Evolutionary conservation across 345 rosid genomes (phyloP).

Genomic region (Excoecaria agallocha): DNA sequence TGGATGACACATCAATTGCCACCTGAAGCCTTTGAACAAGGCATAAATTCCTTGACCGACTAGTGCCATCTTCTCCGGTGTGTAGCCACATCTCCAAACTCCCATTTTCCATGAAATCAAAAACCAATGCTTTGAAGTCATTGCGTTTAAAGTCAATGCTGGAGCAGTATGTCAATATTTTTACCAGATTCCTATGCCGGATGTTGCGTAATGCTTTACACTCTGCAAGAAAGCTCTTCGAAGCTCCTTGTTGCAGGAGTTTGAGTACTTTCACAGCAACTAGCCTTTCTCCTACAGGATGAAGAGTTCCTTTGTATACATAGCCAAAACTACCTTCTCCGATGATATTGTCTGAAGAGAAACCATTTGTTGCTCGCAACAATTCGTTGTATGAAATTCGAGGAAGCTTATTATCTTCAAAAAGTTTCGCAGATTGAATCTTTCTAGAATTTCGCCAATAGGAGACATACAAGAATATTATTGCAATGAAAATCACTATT

Average conservation of each 20-base stretch:
- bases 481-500: too few relatives aligned
- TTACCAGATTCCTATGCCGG: neutral
- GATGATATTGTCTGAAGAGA: too few relatives aligned
- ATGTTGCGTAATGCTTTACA: neutral
- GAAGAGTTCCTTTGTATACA: neutral
- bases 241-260: neutral
- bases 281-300: neutral
- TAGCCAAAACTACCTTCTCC: too few relatives aligned
- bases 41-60: neutral
- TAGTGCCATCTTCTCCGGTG: neutral
- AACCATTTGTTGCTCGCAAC: too few relatives aligned
- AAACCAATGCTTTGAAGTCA: neutral
- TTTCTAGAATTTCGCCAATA: too few relatives aligned
- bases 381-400: too few relatives aligned
- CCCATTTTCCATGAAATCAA: too few relatives aligned
- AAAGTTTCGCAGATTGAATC: too few relatives aligned
- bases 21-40: neutral
- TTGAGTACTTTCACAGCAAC: constrained; percentile 10
- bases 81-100: neutral
- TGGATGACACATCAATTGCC: neutral
- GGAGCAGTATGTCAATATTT: neutral
- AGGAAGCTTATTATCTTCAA: too few relatives aligned
- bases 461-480: too few relatives aligned
- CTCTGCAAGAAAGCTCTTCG: constrained; percentile 5
- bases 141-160: neutral